phyloP scores from a whole-genome alignment of 768 basidiomycete species.

The Tubosaeta sp. region DNA sequence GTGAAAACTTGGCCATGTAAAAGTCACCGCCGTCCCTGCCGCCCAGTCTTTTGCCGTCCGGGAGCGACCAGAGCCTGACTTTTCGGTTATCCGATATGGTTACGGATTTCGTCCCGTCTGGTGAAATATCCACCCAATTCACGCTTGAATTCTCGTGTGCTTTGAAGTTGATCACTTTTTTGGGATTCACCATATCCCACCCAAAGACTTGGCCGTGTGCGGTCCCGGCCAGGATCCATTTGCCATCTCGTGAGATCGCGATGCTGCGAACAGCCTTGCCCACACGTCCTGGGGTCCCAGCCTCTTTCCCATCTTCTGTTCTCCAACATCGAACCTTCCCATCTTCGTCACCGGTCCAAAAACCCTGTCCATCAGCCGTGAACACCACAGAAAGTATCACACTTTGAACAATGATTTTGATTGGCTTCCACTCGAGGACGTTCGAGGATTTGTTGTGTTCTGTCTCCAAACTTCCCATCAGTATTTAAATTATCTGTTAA shows the following conservation, averaged over 20 bases:
- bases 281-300: background rate
- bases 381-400: background rate
- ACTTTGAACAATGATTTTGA: background rate
- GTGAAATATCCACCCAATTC: background rate
- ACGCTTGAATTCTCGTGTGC: background rate
- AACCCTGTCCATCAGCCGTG: background rate
- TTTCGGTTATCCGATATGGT: too few species aligned
- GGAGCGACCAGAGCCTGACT: too few species aligned
- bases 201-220: background rate
- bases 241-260: background rate
- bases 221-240: background rate
- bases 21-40: too few species aligned
- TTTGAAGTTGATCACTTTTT: background rate
- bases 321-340: background rate
- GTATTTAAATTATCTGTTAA: background rate
- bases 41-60: too few species aligned
- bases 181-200: background rate
- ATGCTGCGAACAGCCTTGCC: background rate
- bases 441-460: background rate
- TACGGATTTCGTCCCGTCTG: too few species aligned
- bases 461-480: background rate
- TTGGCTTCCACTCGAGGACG: background rate
- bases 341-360: background rate
- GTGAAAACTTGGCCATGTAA: too few species aligned
- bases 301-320: background rate